Conservation (phyloP, 352 stramenopile genomes). For the Phytophthora sp. region DNA sequence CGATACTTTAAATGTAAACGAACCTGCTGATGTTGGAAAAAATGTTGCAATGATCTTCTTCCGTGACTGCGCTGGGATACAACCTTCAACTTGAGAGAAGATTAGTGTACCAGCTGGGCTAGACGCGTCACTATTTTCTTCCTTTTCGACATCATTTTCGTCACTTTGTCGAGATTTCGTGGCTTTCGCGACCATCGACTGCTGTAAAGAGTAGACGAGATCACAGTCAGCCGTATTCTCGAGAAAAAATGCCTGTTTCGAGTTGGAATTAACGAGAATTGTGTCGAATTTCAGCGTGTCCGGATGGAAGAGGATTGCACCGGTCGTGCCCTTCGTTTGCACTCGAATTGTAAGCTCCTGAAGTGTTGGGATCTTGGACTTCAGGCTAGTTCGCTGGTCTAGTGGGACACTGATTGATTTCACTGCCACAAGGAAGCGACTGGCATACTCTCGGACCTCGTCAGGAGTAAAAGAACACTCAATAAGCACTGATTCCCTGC, state of each 20-base stretch:
- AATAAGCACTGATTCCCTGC: conserved; percentile 72
- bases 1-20: conserved; percentile 76
- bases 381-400: conserved; percentile 25
- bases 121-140: conserved; percentile 3
- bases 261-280: conserved; percentile 84
- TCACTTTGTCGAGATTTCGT: conserved; percentile 1
- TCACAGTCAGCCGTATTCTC: conserved; percentile 86
- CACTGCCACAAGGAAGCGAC: conserved; percentile 64
- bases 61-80: conserved; percentile 75
- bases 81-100: conserved; percentile 68
- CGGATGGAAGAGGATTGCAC: conserved; percentile 84
- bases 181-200: conserved; percentile 42
- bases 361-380: conserved; percentile 48
- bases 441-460: conserved; percentile 74
- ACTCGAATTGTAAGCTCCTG: conserved; percentile 72
- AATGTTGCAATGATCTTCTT: conserved; percentile 87
- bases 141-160: conserved; percentile 1
- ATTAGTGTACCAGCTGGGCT: conserved; percentile 35
- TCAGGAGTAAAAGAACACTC: conserved; percentile 83
- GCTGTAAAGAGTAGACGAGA: conserved; percentile 57
- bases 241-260: conserved; percentile 68
- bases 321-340: conserved; percentile 72
- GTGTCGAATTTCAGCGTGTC: conserved; percentile 72
- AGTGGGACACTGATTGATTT: conserved; percentile 77
- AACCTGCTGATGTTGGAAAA: conserved; percentile 58